Conservation (phyloP, 495 filamentous ascomycete species). For the Bacidia rubella region DNA sequence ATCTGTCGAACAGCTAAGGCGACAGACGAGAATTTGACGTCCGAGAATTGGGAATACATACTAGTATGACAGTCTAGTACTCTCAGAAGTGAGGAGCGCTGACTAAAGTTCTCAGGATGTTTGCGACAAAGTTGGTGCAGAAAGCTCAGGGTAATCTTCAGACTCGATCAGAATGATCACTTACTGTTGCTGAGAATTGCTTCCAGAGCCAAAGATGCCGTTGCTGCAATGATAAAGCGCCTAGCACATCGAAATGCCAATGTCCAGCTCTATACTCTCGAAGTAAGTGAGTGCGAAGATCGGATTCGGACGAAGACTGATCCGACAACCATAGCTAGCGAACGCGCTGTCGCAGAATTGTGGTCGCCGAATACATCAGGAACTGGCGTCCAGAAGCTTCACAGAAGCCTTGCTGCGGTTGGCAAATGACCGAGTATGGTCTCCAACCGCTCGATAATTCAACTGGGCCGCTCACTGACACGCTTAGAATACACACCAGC, state of each 20-base stretch:
- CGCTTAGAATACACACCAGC: conserved; percentile 76
- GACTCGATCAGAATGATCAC: conserved; percentile 8
- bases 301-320: conserved; percentile 8
- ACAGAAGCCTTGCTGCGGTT: conserved; percentile 87
- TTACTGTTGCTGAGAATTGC: not conserved
- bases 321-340: conserved; percentile 40
- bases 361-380: conserved; percentile 78
- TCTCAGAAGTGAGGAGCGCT: not conserved
- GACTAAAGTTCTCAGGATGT: conserved; percentile 49
- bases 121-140: conserved; percentile 71
- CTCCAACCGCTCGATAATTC: too few species aligned
- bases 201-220: conserved; percentile 69
- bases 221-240: conserved; percentile 88
- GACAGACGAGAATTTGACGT: conserved; percentile 95
- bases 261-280: conserved; percentile 96
- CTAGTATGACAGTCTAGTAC: conserved; percentile 37
- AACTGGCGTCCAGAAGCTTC: conserved; percentile 86
- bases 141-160: conserved; percentile 43
- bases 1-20: conserved; percentile 62
- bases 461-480: not conserved
- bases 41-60: conserved; percentile 97
- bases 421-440: conserved; percentile 61
- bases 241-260: conserved; percentile 96
- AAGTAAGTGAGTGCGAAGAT: conserved; percentile 39
- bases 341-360: conserved; percentile 95